Conservation (phyloP, 2,329 filamentous ascomycete species). For the Fusarium sp. region DNA sequence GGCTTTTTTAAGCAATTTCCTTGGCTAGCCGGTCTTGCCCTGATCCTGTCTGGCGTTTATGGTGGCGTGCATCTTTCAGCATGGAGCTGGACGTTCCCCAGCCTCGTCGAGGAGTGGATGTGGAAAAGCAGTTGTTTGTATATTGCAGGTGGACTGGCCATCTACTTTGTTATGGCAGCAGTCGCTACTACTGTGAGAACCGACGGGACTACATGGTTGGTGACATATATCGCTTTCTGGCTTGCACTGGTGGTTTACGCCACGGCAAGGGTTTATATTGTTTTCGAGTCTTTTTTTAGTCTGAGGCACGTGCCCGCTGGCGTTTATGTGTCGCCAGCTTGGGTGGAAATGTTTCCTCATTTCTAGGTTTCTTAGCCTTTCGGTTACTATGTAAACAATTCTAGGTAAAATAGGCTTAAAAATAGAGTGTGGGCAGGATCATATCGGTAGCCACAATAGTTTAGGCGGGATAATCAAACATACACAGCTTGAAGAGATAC, state of each 20-base stretch:
- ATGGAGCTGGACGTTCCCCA: conserved; percentile 1
- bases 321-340: conserved; percentile 7
- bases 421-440: too few species aligned
- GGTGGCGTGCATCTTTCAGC: conserved; percentile 2
- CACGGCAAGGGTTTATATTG: conserved; percentile 1
- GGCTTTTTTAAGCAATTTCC: neutral
- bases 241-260: neutral
- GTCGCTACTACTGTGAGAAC: neutral
- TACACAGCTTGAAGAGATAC: too few species aligned
- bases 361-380: neutral
- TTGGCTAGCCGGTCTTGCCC: neutral
- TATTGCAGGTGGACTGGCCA: neutral
- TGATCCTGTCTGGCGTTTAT: neutral
- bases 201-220: neutral
- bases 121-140: conserved; percentile 7
- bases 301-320: conserved; percentile 11
- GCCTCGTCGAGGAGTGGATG: neutral
- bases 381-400: too few species aligned
- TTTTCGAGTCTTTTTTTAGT: conserved; percentile 3
- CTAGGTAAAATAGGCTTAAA: too few species aligned
- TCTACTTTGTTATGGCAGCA: neutral
- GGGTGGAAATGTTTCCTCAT: conserved; percentile 18
- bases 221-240: neutral
- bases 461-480: too few species aligned
- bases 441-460: too few species aligned